A percentile compares a stretch with the other conserved stretches of the same genome.
Conservation (phyloP, 148 eudicot species). For the Rhododendron mucronatum region DNA sequence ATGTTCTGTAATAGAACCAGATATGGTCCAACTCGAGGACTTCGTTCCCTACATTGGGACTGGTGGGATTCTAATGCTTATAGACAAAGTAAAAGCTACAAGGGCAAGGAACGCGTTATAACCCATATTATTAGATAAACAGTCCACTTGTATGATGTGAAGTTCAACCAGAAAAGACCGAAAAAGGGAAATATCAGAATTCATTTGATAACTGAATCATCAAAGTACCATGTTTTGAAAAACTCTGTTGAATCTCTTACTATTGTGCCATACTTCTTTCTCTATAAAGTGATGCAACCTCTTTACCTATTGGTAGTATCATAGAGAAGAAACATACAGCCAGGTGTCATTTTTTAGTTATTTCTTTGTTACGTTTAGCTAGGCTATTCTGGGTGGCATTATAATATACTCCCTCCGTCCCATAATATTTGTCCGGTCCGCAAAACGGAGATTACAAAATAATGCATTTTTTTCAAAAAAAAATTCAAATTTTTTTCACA, state of each 20-base stretch:
- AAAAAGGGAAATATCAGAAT: neutral
- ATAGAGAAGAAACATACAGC: neutral
- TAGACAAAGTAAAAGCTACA: neutral
- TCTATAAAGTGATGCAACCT: neutral
- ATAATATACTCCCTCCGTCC: no score
- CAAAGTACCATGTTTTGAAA: neutral
- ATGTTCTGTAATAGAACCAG: neutral
- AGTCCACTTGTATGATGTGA: neutral
- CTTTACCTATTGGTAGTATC: neutral
- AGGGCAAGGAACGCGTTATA: neutral
- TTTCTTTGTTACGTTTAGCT: neutral
- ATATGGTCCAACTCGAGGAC: neutral
- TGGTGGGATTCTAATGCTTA: neutral
- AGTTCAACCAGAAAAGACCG: neutral
- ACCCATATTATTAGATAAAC: neutral
- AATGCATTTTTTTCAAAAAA: no score
- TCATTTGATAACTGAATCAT: neutral
- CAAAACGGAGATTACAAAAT: no score
- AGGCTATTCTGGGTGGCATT: neutral
- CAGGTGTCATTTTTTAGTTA: neutral
- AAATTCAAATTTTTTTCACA: no score
- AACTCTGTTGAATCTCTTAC: neutral
- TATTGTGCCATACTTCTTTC: neutral
- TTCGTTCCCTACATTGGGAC: neutral
- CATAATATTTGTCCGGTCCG: no score